Conservation (phyloP, 805 yeast genomes). For the Monosporozyma servazzii region DNA sequence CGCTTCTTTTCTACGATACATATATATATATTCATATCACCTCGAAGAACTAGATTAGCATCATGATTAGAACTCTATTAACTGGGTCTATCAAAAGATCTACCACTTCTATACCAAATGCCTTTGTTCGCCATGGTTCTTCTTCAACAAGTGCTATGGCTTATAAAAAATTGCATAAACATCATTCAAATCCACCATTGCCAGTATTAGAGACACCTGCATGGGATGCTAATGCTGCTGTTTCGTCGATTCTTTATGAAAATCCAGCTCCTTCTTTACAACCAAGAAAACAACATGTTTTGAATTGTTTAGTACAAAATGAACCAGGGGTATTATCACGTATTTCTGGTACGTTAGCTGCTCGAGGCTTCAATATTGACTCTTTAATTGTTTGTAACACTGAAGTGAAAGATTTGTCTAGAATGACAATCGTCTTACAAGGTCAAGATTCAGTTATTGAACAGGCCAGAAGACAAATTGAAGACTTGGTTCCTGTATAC, state of each 20-base stretch:
- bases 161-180: constrained; percentile 83
- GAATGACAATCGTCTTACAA: constrained; percentile 91
- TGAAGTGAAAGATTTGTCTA: constrained; percentile 85
- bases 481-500: constrained; percentile 95
- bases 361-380: constrained; percentile 96
- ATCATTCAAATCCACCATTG: constrained; percentile 77
- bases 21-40: no score
- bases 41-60: constrained; percentile 16
- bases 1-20: background rate
- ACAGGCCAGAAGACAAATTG: constrained; percentile 96
- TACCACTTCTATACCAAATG: background rate
- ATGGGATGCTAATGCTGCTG: constrained; percentile 96
- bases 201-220: constrained; percentile 89
- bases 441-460: constrained; percentile 96
- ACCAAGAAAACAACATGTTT: constrained; percentile 74
- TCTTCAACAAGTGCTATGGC: constrained; percentile 91
- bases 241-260: constrained; percentile 88
- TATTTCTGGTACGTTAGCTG: constrained; percentile 92
- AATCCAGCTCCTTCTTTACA: constrained; percentile 52
- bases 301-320: constrained; percentile 94
- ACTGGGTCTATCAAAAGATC: constrained; percentile 4
- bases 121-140: constrained; percentile 37
- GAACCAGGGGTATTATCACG: constrained; percentile 96
- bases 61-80: constrained; percentile 27
- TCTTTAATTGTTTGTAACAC: constrained; percentile 95